Conservation (phyloP, 1,139 yeast genomes). For the Yamadazyma blattariae region DNA sequence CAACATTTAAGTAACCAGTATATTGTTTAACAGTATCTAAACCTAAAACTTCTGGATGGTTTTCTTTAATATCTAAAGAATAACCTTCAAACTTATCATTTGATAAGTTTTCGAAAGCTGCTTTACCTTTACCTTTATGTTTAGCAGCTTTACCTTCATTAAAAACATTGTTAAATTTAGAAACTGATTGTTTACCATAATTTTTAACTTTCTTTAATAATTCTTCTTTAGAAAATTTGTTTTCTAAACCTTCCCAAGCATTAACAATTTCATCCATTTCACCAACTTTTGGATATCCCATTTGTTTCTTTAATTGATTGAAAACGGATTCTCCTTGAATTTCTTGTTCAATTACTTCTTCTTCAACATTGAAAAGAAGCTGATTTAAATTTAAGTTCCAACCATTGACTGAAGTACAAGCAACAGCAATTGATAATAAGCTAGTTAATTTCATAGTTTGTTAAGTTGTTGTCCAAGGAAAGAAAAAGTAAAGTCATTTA, state of each 20-base stretch:
- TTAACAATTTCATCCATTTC: conserved; percentile 6
- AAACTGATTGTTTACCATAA: conserved; percentile 14
- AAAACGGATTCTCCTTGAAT: background rate
- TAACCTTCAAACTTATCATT: conserved; percentile 30
- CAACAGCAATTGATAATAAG: conserved; percentile 5
- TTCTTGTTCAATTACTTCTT: conserved; percentile 1
- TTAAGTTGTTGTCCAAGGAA: background rate
- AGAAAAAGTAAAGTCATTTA: background rate
- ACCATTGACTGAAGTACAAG: conserved; percentile 2
- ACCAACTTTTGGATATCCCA: conserved; percentile 9
- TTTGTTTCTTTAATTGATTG: conserved; percentile 3
- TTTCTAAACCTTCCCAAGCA: conserved; percentile 27
- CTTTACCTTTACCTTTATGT: background rate
- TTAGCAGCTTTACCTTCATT: background rate
- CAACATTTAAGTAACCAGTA: conserved; percentile 63
- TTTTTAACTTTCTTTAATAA: conserved; percentile 19
- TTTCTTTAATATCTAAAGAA: conserved; percentile 38
- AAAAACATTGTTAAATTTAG: conserved; percentile 9
- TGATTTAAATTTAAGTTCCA: conserved; percentile 7
- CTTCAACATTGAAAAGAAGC: conserved; percentile 4
- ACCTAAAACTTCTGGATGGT: conserved; percentile 42
- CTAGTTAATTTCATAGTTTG: conserved; percentile 7
- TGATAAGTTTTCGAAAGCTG: conserved; percentile 20
- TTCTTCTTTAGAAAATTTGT: conserved; percentile 14
- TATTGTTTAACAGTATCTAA: conserved; percentile 60